Percentiles rank a stretch among this genome's conserved stretches.
Conservation (phyloP, 192 early-diverging fungal species). For the Phlyctochytrium arcticum region DNA sequence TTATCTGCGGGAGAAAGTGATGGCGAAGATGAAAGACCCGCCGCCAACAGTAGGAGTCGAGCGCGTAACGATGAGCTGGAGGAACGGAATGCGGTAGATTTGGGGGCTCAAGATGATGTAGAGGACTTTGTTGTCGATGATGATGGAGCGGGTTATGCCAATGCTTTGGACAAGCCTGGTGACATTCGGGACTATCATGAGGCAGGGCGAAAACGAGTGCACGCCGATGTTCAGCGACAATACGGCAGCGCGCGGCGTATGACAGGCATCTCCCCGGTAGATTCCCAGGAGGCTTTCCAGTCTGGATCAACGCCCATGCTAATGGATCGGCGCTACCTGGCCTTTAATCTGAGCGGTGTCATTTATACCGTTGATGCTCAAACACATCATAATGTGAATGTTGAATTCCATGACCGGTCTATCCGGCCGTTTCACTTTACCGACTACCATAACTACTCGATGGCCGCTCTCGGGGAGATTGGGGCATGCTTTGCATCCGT, state of each 20-base stretch:
- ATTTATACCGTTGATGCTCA: conserved; percentile 66
- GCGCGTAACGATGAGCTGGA: conserved; percentile 5
- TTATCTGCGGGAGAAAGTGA: conserved; percentile 23
- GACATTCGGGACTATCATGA: conserved; percentile 32
- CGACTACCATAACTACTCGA: conserved; percentile 70
- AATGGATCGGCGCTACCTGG: conserved; percentile 47
- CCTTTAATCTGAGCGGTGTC: conserved; percentile 81
- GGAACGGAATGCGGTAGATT: conserved; percentile 1
- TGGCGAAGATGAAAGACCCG: not conserved
- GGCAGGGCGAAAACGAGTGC: conserved; percentile 12
- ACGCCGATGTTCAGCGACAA: conserved; percentile 7
- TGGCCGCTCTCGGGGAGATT: conserved; percentile 65
- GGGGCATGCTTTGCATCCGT: conserved; percentile 75
- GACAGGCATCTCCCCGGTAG: conserved; percentile 1
- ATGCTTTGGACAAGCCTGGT: conserved; percentile 26
- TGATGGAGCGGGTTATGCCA: conserved; percentile 71
- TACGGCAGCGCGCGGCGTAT: not conserved
- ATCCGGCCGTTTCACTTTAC: conserved; percentile 77
- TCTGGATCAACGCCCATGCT: conserved; percentile 71
- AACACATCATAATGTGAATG: conserved; percentile 71
- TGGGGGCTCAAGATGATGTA: conserved; percentile 48
- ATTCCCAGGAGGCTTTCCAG: conserved; percentile 72
- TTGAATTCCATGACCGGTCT: conserved; percentile 87
- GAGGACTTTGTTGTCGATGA: conserved; percentile 90
- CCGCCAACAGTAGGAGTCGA: not conserved